phyloP scores from a whole-genome alignment of 1,284 basidiomycete species.

The Cystobasidium slooffiae region DNA sequence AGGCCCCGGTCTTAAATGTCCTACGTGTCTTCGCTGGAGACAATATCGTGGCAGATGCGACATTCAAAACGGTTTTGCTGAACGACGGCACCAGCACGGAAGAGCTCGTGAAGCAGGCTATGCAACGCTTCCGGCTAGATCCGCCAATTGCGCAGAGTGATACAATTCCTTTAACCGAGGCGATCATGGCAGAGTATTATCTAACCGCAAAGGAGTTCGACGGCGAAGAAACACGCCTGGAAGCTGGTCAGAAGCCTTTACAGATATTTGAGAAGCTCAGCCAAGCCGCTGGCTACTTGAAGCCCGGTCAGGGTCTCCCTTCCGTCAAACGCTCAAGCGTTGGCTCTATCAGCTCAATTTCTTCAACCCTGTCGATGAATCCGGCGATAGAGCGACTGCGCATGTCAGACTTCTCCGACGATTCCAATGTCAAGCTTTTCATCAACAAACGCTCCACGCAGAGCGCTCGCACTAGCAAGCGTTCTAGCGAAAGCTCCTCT shows the following conservation, averaged over 20 bases:
- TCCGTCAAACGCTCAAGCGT: slow-evolving; percentile 90
- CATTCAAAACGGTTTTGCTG: slow-evolving; percentile 95
- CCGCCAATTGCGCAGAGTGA: slow-evolving; percentile 59
- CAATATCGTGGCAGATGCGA: slow-evolving; percentile 83
- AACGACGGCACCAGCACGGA: slow-evolving; percentile 80
- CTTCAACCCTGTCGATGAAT: slow-evolving; percentile 87
- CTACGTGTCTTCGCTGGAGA: slow-evolving; percentile 92
- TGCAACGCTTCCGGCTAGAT: slow-evolving; percentile 82
- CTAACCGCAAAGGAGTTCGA: slow-evolving; percentile 89
- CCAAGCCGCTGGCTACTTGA: slow-evolving; percentile 58
- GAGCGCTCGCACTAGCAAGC: neutral
- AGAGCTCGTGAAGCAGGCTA: slow-evolving; percentile 86
- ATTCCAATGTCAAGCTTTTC: slow-evolving; percentile 95
- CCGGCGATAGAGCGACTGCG: slow-evolving; percentile 89
- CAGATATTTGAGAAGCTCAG: slow-evolving; percentile 82
- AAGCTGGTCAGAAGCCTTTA: slow-evolving; percentile 75
- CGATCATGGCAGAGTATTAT: slow-evolving; percentile 68
- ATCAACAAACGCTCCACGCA: slow-evolving; percentile 63
- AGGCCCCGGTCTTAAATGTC: slow-evolving; percentile 84
- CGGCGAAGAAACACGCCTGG: slow-evolving; percentile 72
- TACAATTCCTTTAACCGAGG: slow-evolving; percentile 57
- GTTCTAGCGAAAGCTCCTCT: slow-evolving; percentile 25
- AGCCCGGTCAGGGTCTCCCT: slow-evolving; percentile 59
- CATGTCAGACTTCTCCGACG: slow-evolving; percentile 97
- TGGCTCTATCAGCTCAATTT: slow-evolving; percentile 87